Conservation (phyloP, 2,329 filamentous ascomycete genomes). For the Aspergillus brasiliensis region DNA sequence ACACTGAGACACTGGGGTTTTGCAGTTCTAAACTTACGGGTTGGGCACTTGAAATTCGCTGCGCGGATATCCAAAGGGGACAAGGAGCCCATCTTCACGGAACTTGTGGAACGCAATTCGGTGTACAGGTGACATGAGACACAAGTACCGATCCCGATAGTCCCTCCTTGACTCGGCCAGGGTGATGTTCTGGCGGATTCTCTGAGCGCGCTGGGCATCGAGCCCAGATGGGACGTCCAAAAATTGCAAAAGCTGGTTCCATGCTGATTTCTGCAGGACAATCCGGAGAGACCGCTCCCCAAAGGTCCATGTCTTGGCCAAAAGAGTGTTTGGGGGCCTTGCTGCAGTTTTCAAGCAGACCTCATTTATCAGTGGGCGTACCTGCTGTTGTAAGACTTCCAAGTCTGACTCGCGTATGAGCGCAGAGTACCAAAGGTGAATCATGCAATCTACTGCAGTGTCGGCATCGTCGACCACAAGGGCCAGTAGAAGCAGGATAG, state of each 20-base stretch:
- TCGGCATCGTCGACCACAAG: constrained; percentile 20
- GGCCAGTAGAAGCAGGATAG: constrained; percentile 43
- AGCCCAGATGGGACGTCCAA: constrained; percentile 30
- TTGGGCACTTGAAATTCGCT: constrained; percentile 42
- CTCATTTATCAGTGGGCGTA: constrained; percentile 37
- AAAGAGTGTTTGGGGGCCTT: constrained; percentile 13
- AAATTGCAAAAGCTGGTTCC: constrained; percentile 31
- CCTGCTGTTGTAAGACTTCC: constrained; percentile 20
- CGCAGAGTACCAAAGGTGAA: constrained; percentile 53
- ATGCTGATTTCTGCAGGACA: constrained; percentile 33
- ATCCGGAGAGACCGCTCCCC: constrained; percentile 28
- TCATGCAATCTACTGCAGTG: constrained; percentile 34
- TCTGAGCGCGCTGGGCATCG: constrained; percentile 22
- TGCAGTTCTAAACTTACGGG: constrained; percentile 39
- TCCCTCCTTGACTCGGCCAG: constrained; percentile 35
- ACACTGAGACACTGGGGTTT: background rate
- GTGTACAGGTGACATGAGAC: constrained; percentile 22
- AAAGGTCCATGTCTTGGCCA: constrained; percentile 37
- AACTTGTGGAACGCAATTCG: constrained; percentile 36
- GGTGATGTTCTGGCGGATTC: constrained; percentile 29
- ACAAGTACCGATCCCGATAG: constrained; percentile 35
- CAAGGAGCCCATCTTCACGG: constrained; percentile 41
- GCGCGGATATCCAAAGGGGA: constrained; percentile 42
- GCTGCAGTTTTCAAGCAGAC: constrained; percentile 18
- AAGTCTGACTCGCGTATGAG: constrained; percentile 30